Evolutionary conservation across 345 rosid genomes (phyloP).

Genomic region (Lagerstroemia speciosa): DNA sequence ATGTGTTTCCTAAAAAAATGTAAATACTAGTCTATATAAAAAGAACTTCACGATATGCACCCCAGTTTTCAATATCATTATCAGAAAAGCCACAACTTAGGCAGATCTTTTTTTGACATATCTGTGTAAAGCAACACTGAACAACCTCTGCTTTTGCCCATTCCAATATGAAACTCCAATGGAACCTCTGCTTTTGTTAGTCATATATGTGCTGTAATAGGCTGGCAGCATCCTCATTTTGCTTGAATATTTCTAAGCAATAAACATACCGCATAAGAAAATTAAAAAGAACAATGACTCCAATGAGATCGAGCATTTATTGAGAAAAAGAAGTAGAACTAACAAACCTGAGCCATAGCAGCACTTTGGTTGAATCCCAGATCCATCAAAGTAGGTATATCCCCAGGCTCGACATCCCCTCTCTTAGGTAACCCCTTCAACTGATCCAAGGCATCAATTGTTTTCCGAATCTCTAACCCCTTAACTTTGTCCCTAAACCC

Average conservation of each 20-base stretch:
- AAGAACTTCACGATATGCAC: not conserved
- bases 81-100: not conserved
- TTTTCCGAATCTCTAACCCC: slow-evolving; percentile 64
- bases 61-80: not conserved
- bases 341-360: slow-evolving; percentile 49
- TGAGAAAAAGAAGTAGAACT: not conserved
- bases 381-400: slow-evolving; percentile 69
- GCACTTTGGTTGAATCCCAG: slow-evolving; percentile 44
- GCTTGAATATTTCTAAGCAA: not conserved
- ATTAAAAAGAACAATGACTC: not conserved
- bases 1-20: no score
- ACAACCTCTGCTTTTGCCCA: not conserved
- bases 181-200: not conserved
- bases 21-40: no score
- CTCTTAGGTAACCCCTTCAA: slow-evolving; percentile 65
- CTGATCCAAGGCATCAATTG: slow-evolving; percentile 59
- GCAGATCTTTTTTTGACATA: not conserved
- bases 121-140: not conserved
- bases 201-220: not conserved
- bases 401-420: slow-evolving; percentile 83
- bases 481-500: slow-evolving; percentile 55
- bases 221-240: not conserved
- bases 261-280: not conserved
- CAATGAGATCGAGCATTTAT: not conserved
- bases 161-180: not conserved